Evolutionary conservation across 768 basidiomycete species (phyloP), one percentile per base, ranked within the genome.

Genomic region (Saitozyma sp.): DNA sequence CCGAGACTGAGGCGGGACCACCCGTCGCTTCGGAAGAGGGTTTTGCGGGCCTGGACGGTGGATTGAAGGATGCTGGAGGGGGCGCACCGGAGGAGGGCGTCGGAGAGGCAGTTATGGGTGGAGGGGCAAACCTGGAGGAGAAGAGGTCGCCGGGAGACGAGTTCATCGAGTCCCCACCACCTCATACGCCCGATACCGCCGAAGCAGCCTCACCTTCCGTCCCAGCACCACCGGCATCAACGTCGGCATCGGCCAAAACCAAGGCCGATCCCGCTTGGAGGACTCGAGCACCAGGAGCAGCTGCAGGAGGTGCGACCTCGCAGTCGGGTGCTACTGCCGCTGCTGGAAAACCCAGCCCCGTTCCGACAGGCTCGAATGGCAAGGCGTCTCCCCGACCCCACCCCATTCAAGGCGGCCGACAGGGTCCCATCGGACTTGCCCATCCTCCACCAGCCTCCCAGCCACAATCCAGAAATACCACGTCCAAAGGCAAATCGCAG

Each of bases 401-500:
- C 58, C 62, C 69, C 13, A 67, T 68, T 19, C 69, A 68, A 50
- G 69, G 66, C 11, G 63, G 64, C 11, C 51, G 69, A 29, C 52
- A 67, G 50, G 71, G 69, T 43, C 66, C 66, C 8, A 63, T 66
- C 8, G 69, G 71, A 8, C 63, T 72, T 11, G 70, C 70, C 14
- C 62, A 72, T 54, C 67, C 67, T 9, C 70, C 70, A 13, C 61
- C 70, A 51, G 13, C 45, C 2, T 11, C 11, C 45, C 17, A 48
- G 50, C 19, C n/a, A 3, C 11, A 14, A 19, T 1, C n/a, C n/a
- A 51, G 11, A 11, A 11, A 39, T 29, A 54, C 8, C 52, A 3
- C 37, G 40, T 38, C 19, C 4, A 20, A 39, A 9, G 37, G 54
- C 49, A 43, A 54, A 51, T 46, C 10, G 48, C 46, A 19, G 14